Percentiles rank a stretch among this genome's conserved stretches.
These are phyloP conservation scores for Pilatotrama ljubarskyi DNA, from an alignment of 768 basidiomycete species.

Conservation along the genomic window DNA sequence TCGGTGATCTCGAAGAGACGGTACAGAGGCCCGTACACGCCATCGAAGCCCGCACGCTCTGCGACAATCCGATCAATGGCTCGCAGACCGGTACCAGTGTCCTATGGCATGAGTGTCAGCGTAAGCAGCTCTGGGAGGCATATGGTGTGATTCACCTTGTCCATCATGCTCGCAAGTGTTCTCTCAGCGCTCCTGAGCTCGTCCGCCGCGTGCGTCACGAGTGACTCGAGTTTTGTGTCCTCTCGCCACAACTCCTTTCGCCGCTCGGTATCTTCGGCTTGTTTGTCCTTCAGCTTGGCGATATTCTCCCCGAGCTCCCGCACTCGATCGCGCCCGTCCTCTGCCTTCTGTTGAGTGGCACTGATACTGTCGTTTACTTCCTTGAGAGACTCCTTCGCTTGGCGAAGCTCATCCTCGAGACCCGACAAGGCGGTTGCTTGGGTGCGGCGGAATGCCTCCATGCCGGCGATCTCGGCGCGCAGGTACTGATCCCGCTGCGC, in stretches of 20 bases:
- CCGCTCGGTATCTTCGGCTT: slow-evolving; percentile 70
- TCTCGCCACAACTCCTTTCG: slow-evolving; percentile 95
- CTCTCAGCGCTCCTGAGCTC: slow-evolving; percentile 84
- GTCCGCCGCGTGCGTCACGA: slow-evolving; percentile 73
- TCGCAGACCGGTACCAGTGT: slow-evolving; percentile 85
- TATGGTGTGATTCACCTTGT: slow-evolving; percentile 59
- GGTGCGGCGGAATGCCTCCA: slow-evolving; percentile 58
- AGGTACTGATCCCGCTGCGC: slow-evolving; percentile 84
- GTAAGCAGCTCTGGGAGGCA: neutral
- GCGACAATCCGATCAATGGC: slow-evolving; percentile 80
- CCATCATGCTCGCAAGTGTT: slow-evolving; percentile 87
- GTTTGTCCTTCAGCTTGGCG: slow-evolving; percentile 60
- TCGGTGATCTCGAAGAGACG: slow-evolving; percentile 91
- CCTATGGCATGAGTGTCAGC: slow-evolving; percentile 45
- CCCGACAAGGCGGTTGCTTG: slow-evolving; percentile 58
- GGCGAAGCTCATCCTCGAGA: slow-evolving; percentile 50
- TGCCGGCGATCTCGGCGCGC: slow-evolving; percentile 70
- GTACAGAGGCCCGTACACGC: slow-evolving; percentile 94
- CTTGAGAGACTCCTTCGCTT: slow-evolving; percentile 46
- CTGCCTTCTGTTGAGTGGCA: slow-evolving; percentile 56
- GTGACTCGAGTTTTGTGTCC: slow-evolving; percentile 83
- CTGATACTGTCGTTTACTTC: slow-evolving; percentile 62
- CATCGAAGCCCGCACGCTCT: slow-evolving; percentile 68
- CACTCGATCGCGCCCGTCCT: slow-evolving; percentile 61
- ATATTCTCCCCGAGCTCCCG: slow-evolving; percentile 64